These are phyloP conservation scores for Limnanthes douglasii DNA, from an alignment of 345 rosid species.

Conservation along the genomic window DNA sequence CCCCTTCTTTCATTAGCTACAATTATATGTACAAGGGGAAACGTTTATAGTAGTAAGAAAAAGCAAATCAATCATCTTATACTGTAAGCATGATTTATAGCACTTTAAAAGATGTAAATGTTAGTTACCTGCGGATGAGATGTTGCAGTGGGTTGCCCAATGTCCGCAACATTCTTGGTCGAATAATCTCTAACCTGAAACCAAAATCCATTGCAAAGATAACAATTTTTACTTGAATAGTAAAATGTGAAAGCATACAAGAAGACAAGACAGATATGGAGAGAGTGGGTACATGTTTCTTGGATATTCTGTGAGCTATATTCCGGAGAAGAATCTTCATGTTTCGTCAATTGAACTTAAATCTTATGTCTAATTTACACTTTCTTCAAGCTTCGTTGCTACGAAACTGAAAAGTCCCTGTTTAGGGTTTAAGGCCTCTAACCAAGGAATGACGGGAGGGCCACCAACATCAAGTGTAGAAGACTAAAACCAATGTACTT, in stretches of 20 bases:
- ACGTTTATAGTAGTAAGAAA: no score
- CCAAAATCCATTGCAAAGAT: conserved; percentile 6
- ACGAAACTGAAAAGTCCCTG: background rate
- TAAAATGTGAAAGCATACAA: conserved; percentile 1
- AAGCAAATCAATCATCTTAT: conserved; percentile 10
- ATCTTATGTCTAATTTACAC: no score
- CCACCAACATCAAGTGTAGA: no score
- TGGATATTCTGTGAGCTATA: conserved; percentile 19
- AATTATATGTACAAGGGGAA: no score
- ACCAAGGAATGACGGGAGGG: no score
- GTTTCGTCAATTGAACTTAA: no score
- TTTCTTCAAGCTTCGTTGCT: background rate
- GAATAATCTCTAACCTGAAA: conserved; percentile 45
- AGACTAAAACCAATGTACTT: no score
- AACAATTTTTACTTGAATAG: background rate
- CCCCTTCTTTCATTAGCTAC: conserved; percentile 84
- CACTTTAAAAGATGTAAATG: background rate
- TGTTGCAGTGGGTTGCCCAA: conserved; percentile 79
- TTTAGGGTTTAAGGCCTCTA: background rate
- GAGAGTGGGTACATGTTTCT: conserved; percentile 15
- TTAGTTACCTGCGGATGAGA: conserved; percentile 75
- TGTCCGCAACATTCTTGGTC: conserved; percentile 28
- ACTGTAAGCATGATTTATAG: conserved; percentile 7
- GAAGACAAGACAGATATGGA: background rate
- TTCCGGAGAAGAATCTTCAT: conserved; percentile 25